These are phyloP conservation scores for Vitis hybrid DNA, from an alignment of 177 flowering plant genomes.

Conservation along the genomic window DNA sequence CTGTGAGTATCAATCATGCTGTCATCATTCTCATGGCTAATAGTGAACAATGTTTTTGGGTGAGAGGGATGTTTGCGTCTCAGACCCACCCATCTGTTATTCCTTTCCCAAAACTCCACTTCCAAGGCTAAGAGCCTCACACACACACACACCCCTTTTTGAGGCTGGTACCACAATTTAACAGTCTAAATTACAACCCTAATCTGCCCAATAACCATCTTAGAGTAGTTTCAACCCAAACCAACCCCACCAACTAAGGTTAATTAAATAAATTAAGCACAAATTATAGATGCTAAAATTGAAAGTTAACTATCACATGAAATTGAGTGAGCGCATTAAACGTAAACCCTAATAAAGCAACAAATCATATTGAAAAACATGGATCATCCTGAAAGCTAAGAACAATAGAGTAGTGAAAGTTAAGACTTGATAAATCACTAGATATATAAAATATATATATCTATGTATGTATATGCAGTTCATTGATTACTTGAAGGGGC, in stretches of 20 bases:
- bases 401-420: background rate
- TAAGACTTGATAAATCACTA: background rate
- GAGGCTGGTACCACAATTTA: too few species aligned
- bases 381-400: conserved; percentile 5
- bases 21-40: background rate
- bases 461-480: background rate
- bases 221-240: too few species aligned
- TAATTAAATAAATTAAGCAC: background rate
- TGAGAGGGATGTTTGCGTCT: background rate
- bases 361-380: background rate
- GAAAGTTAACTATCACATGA: background rate
- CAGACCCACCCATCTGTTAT: too few species aligned
- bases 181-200: too few species aligned
- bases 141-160: too few species aligned
- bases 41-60: background rate
- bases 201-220: too few species aligned
- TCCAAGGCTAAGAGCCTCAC: too few species aligned
- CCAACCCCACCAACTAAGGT: too few species aligned
- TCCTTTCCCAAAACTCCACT: too few species aligned
- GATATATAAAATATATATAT: background rate
- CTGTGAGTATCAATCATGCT: background rate
- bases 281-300: background rate
- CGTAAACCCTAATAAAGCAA: conserved; percentile 1
- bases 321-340: background rate
- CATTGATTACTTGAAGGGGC: conserved; percentile 45